A percentile compares a stretch with the other conserved stretches of the same genome.
phyloP scores from a whole-genome alignment of 345 rosid species.

The Citropsis articulata region DNA sequence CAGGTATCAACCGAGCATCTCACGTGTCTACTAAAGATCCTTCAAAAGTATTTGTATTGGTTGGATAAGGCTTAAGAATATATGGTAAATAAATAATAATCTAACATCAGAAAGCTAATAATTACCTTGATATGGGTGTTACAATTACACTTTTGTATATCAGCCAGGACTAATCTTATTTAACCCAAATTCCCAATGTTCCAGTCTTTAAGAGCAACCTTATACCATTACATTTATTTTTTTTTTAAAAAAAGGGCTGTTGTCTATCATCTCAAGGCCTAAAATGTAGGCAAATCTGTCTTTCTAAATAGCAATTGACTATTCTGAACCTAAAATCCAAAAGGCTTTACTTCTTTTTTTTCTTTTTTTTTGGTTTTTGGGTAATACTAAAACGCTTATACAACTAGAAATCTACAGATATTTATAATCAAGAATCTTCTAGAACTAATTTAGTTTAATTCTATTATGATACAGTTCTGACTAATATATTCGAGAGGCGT shows the following conservation, averaged over 20 bases:
- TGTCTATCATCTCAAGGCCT: not conserved
- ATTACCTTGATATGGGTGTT: not conserved
- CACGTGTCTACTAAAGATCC: not conserved
- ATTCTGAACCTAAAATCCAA: no score
- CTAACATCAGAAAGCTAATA: not conserved
- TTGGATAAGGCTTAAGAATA: conserved; percentile 2
- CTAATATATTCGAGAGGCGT: no score
- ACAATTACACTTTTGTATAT: not conserved
- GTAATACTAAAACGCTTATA: no score
- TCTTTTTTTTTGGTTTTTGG: no score
- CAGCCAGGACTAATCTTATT: not conserved
- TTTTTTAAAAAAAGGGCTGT: no score
- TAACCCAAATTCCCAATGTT: not conserved
- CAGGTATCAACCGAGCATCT: conserved; percentile 16
- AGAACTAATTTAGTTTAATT: no score
- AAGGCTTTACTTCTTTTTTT: no score
- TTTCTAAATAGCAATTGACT: no score
- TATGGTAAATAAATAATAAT: conserved; percentile 13
- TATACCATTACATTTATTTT: not conserved
- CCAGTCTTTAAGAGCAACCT: not conserved
- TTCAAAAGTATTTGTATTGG: not conserved
- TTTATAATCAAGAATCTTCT: no score
- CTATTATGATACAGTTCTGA: no score
- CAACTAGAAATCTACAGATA: no score
- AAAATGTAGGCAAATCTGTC: no score